Percentiles rank a stretch among this genome's conserved stretches.
These are phyloP conservation scores for Hyphopichia wangnamkhiaoensis DNA, from an alignment of 1,139 yeast species.

Conservation along the genomic window DNA sequence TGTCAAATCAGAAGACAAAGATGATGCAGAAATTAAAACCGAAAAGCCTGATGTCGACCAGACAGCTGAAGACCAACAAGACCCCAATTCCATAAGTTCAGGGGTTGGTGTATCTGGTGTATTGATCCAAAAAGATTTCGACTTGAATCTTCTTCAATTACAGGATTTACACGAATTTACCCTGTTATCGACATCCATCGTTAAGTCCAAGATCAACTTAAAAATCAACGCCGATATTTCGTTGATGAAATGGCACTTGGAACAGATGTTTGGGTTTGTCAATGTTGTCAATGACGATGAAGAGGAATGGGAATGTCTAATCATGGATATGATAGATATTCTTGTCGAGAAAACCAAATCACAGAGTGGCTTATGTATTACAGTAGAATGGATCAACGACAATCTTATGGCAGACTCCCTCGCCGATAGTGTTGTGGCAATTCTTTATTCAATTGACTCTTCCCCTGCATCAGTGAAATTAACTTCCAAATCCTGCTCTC, in stretches of 20 bases:
- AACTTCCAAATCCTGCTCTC: constrained; percentile 61
- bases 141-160: constrained; percentile 75
- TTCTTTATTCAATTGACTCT: constrained; percentile 86
- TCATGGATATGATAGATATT: constrained; percentile 48
- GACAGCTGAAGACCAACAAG: constrained; percentile 4
- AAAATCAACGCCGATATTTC: constrained; percentile 80
- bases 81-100: constrained; percentile 20
- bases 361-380: constrained; percentile 42
- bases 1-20: constrained; percentile 17
- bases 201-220: constrained; percentile 78
- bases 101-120: constrained; percentile 75
- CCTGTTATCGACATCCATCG: constrained; percentile 80
- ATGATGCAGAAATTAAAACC: constrained; percentile 11
- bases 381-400: constrained; percentile 91
- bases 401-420: constrained; percentile 81
- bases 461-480: constrained; percentile 93
- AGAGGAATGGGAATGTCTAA: constrained; percentile 52
- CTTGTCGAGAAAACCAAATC: constrained; percentile 46
- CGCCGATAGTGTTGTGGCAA: constrained; percentile 93
- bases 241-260: constrained; percentile 82
- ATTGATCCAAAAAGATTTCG: constrained; percentile 88
- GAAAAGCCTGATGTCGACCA: constrained; percentile 6
- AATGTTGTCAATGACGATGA: constrained; percentile 64
- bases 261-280: constrained; percentile 92
- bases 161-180: constrained; percentile 89